Conservation (phyloP, 768 basidiomycete genomes). For the Tephrocybe rancida region DNA sequence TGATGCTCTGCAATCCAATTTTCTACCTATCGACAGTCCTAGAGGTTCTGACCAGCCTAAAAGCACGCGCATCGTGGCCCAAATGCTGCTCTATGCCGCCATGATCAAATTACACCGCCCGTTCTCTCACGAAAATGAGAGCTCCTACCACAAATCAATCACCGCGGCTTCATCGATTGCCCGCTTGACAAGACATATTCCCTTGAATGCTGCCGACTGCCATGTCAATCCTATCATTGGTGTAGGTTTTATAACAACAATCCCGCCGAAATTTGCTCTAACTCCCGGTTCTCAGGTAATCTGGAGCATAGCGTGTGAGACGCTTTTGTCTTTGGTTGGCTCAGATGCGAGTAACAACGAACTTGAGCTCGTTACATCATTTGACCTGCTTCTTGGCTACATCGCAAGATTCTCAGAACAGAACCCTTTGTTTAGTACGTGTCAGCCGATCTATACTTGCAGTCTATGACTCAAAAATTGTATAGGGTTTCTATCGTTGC, state of each 20-base stretch:
- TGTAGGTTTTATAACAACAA: too few relatives aligned
- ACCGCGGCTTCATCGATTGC: conserved; percentile 4
- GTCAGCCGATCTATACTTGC: too few relatives aligned
- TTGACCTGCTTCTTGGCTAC: too few relatives aligned
- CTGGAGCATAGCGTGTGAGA: not conserved
- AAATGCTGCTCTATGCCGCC: not conserved
- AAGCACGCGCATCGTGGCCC: not conserved
- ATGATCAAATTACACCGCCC: conserved; percentile 6
- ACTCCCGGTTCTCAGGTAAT: not conserved
- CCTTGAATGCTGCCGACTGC: not conserved
- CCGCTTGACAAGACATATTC: not conserved
- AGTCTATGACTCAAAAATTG: too few relatives aligned
- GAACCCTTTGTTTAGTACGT: too few relatives aligned
- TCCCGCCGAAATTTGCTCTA: too few relatives aligned
- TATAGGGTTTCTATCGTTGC: too few relatives aligned
- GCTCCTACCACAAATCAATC: not conserved
- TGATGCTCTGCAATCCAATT: not conserved
- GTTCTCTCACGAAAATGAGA: not conserved
- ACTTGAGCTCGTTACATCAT: too few relatives aligned
- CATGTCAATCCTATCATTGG: conserved; percentile 7
- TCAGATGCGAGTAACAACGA: too few relatives aligned
- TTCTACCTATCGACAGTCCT: not conserved
- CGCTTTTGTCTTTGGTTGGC: not conserved
- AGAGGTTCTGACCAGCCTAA: not conserved
- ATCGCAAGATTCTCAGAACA: too few relatives aligned